Percentiles rank a stretch among this genome's conserved stretches.
These are phyloP conservation scores for Liquidambar formosana DNA, from an alignment of 164 flowering plant species.

Conservation along the genomic window DNA sequence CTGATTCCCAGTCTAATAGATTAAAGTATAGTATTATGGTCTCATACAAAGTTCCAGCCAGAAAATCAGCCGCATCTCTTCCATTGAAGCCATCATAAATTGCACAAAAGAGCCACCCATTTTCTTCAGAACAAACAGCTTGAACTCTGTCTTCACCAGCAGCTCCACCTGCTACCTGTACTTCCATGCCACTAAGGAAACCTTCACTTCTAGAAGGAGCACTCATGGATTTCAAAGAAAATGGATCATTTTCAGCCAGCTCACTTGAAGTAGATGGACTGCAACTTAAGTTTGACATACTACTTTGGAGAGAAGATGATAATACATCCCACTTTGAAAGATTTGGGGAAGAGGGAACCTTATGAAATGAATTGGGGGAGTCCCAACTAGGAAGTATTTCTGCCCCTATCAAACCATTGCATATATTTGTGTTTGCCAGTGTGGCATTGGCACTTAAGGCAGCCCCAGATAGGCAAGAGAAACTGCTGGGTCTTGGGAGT, in stretches of 20 bases:
- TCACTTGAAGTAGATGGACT: slow-evolving; percentile 55
- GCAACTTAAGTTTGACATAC: slow-evolving; percentile 68
- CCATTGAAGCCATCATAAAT: slow-evolving; percentile 98
- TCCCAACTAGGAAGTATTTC: slow-evolving; percentile 84
- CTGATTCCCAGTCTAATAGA: slow-evolving; percentile 42
- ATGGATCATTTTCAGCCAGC: slow-evolving; percentile 49
- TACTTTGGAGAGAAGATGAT: slow-evolving; percentile 75
- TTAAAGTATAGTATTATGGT: slow-evolving; percentile 51
- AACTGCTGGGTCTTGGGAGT: slow-evolving; percentile 54
- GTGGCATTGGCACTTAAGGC: slow-evolving; percentile 93
- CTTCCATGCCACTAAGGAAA: slow-evolving; percentile 70
- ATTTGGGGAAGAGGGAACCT: slow-evolving; percentile 70
- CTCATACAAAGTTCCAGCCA: slow-evolving; percentile 88
- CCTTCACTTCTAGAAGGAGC: slow-evolving; percentile 67
- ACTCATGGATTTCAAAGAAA: slow-evolving; percentile 51
- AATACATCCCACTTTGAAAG: slow-evolving; percentile 65
- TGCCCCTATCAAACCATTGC: slow-evolving; percentile 80
- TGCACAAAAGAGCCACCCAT: slow-evolving; percentile 90
- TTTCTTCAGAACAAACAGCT: slow-evolving; percentile 94
- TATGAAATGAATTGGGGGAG: slow-evolving; percentile 81
- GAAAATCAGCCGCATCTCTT: slow-evolving; percentile 95
- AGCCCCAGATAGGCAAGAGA: slow-evolving; percentile 88
- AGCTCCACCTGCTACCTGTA: slow-evolving; percentile 94
- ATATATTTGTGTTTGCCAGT: slow-evolving; percentile 83
- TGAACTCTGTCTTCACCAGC: slow-evolving; percentile 98